These are phyloP conservation scores for Saxispiralis lemnorum DNA, from an alignment of 495 filamentous ascomycete species.

Conservation along the genomic window DNA sequence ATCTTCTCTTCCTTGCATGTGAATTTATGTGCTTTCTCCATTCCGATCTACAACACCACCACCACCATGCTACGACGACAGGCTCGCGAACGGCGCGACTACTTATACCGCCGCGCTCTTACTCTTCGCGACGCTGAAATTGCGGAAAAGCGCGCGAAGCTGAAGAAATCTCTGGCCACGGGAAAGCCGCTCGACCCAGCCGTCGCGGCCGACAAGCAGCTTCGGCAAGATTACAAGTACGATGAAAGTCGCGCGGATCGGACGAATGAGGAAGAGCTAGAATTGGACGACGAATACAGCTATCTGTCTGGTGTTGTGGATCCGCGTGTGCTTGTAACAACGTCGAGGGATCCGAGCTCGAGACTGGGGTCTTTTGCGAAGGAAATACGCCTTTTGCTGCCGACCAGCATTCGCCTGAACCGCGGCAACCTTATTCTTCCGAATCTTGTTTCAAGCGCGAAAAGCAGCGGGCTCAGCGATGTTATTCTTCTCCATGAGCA, in stretches of 20 bases:
- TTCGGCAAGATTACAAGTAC: conserved; percentile 83
- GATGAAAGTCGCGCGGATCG: conserved; percentile 58
- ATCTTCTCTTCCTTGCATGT: too few species aligned
- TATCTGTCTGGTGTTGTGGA: conserved; percentile 71
- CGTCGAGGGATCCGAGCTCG: conserved; percentile 70
- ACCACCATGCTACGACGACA: conserved; percentile 34
- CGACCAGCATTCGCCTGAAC: conserved; percentile 78
- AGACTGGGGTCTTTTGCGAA: conserved; percentile 82
- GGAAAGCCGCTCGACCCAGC: conserved; percentile 71
- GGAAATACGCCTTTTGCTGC: conserved; percentile 79
- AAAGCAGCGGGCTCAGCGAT: conserved; percentile 61
- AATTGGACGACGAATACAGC: conserved; percentile 91
- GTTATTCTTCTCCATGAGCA: conserved; percentile 85
- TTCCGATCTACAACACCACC: background rate
- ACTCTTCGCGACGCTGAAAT: conserved; percentile 83
- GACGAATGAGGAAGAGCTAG: conserved; percentile 44
- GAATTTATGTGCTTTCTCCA: too few species aligned
- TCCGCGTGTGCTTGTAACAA: conserved; percentile 79
- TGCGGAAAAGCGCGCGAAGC: conserved; percentile 68
- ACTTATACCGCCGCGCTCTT: conserved; percentile 69
- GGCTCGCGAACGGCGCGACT: conserved; percentile 77
- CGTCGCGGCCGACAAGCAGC: conserved; percentile 72
- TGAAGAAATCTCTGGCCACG: conserved; percentile 68
- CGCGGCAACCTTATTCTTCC: conserved; percentile 77
- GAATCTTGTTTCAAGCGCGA: conserved; percentile 65